Evolutionary conservation across 2,329 filamentous ascomycete genomes (phyloP).

Genomic region (Ampelomyces quisqualis): DNA sequence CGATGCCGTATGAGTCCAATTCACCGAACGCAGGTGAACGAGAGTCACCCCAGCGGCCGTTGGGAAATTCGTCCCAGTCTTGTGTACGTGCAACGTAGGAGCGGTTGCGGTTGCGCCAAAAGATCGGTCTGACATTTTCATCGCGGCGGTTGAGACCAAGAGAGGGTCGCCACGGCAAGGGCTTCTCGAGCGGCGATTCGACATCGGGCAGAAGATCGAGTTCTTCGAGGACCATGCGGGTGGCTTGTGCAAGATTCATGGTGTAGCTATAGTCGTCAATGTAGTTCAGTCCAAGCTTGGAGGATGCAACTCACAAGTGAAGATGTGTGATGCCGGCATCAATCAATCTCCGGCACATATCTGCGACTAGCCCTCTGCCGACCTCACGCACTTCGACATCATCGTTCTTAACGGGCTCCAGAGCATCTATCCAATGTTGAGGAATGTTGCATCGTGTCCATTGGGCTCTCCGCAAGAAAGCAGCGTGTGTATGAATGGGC

Average conservation of each 20-base stretch:
- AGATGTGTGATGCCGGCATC: constrained; percentile 80
- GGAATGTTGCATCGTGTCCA: constrained; percentile 90
- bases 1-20: constrained; percentile 90
- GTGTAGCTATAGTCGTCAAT: constrained; percentile 65
- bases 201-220: constrained; percentile 76
- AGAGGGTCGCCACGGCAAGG: constrained; percentile 95
- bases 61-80: constrained; percentile 99
- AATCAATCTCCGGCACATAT: constrained; percentile 86
- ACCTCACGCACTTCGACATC: constrained; percentile 89
- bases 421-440: constrained; percentile 71
- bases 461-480: constrained; percentile 84
- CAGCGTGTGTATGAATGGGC: constrained; percentile 92
- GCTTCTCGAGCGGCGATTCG: constrained; percentile 77
- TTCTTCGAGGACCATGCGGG: constrained; percentile 90
- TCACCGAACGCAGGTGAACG: constrained; percentile 95
- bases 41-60: constrained; percentile 97
- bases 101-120: constrained; percentile 96
- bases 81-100: constrained; percentile 94
- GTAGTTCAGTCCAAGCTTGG: background rate
- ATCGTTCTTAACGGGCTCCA: constrained; percentile 96
- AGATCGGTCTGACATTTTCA: constrained; percentile 96
- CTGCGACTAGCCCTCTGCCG: constrained; percentile 80
- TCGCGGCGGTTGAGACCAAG: constrained; percentile 83
- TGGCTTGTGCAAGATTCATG: constrained; percentile 96
- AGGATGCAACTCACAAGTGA: constrained; percentile 66